Evolutionary conservation across 768 basidiomycete species (phyloP).

Genomic region (Lentinula sp.): DNA sequence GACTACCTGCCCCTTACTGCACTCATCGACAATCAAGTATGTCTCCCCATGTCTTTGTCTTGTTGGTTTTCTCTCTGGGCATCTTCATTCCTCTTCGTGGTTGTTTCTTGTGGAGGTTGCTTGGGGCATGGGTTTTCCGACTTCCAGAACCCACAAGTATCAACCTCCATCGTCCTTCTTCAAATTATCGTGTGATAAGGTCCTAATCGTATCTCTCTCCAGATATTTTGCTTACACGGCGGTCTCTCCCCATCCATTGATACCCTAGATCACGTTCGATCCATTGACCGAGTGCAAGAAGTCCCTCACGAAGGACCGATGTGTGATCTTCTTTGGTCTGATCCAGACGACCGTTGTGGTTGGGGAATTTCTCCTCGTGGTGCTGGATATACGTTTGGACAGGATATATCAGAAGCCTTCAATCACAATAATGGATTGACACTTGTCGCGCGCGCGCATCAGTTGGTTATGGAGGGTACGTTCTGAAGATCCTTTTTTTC

Average conservation of each 20-base stretch:
- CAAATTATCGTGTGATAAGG: neutral
- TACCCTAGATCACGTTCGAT: slow-evolving; percentile 97
- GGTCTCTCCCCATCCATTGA: slow-evolving; percentile 98
- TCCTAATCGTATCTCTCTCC: slow-evolving; percentile 12
- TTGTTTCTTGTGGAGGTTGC: neutral
- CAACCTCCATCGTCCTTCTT: neutral
- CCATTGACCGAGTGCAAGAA: slow-evolving; percentile 98
- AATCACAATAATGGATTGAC: slow-evolving; percentile 99
- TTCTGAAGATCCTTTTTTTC: slow-evolving; percentile 4
- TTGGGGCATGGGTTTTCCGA: too few relatives aligned
- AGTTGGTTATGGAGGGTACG: slow-evolving; percentile 94
- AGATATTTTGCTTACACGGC: slow-evolving; percentile 99
- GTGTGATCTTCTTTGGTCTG: slow-evolving; percentile 99
- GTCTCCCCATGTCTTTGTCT: neutral
- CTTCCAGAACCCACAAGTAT: neutral
- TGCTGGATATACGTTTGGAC: slow-evolving; percentile 98
- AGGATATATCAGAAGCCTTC: slow-evolving; percentile 98
- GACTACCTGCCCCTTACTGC: slow-evolving; percentile 97
- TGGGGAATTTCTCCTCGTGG: slow-evolving; percentile 99
- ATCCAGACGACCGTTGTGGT: slow-evolving; percentile 98
- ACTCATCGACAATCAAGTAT: slow-evolving; percentile 70
- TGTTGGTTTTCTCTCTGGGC: slow-evolving; percentile 6
- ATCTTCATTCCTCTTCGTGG: neutral
- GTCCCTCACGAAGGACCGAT: slow-evolving; percentile 99
- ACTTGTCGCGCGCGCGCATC: slow-evolving; percentile 90